These are phyloP conservation scores for Lactuca sativa DNA, from an alignment of 129 eudicot genomes.

Conservation along the genomic window DNA sequence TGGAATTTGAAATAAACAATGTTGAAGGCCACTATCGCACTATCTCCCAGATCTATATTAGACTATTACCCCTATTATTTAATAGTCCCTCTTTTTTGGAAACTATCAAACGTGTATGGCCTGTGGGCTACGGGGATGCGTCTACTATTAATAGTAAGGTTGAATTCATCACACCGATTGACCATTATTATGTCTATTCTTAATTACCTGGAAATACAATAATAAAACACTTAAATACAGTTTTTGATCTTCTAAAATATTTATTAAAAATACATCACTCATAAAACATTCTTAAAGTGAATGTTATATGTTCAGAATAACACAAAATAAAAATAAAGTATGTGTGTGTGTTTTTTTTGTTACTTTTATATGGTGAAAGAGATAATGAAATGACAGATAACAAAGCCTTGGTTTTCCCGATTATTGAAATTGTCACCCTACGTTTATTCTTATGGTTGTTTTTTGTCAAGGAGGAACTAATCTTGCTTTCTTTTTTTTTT, in stretches of 20 bases:
- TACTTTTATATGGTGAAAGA: background rate
- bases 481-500: too few species aligned
- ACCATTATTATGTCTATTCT: too few species aligned
- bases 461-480: background rate
- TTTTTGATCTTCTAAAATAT: too few species aligned
- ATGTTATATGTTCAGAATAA: background rate
- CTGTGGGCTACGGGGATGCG: background rate
- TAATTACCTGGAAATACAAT: too few species aligned
- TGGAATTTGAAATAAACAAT: background rate
- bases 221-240: background rate
- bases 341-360: background rate
- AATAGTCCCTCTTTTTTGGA: too few species aligned
- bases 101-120: too few species aligned
- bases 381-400: background rate
- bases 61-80: background rate
- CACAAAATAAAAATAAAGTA: background rate
- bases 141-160: background rate
- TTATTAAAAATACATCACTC: too few species aligned
- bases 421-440: constrained; percentile 11
- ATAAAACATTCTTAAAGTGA: background rate
- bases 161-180: background rate
- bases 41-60: background rate
- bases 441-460: background rate
- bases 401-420: constrained; percentile 18
- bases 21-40: background rate